phyloP scores from a whole-genome alignment of 192 early-diverging fungal genomes.

The Cetraspora pellucida region DNA sequence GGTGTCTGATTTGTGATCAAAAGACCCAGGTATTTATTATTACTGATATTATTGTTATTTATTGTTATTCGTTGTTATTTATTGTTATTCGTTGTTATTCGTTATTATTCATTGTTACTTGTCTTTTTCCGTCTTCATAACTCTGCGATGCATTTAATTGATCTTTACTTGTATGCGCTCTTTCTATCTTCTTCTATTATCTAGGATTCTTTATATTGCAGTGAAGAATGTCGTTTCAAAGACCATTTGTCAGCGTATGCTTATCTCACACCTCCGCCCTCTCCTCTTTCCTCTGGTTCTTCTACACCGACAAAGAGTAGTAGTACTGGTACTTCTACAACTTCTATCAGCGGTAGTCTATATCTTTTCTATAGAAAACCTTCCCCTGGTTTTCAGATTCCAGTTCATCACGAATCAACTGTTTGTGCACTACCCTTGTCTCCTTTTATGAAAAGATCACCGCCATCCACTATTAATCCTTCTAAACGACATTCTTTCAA shows the following conservation, averaged over 20 bases:
- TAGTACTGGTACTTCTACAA: not conserved
- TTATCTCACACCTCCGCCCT: not conserved
- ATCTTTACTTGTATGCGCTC: too few species aligned
- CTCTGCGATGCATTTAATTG: not conserved
- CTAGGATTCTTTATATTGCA: constrained; percentile 5
- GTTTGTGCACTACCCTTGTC: not conserved
- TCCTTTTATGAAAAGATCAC: not conserved
- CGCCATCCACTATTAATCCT: not conserved
- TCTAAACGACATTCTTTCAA: not conserved
- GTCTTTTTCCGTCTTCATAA: not conserved
- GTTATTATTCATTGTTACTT: not conserved
- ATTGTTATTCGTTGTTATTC: not conserved
- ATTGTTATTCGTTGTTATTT: not conserved
- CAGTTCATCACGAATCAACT: not conserved
- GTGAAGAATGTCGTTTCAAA: constrained; percentile 25
- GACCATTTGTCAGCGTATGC: constrained; percentile 15
- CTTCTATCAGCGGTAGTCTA: not conserved
- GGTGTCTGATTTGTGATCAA: constrained; percentile 23
- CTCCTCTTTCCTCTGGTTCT: not conserved
- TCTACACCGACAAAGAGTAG: not conserved
- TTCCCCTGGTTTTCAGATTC: not conserved
- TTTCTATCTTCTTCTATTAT: not conserved
- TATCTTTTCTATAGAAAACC: constrained; percentile 17
- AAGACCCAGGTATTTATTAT: constrained; percentile 20
- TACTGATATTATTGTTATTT: too few species aligned